Conservation (phyloP, 2,329 filamentous ascomycete genomes). For the Ophiostoma populinum region DNA sequence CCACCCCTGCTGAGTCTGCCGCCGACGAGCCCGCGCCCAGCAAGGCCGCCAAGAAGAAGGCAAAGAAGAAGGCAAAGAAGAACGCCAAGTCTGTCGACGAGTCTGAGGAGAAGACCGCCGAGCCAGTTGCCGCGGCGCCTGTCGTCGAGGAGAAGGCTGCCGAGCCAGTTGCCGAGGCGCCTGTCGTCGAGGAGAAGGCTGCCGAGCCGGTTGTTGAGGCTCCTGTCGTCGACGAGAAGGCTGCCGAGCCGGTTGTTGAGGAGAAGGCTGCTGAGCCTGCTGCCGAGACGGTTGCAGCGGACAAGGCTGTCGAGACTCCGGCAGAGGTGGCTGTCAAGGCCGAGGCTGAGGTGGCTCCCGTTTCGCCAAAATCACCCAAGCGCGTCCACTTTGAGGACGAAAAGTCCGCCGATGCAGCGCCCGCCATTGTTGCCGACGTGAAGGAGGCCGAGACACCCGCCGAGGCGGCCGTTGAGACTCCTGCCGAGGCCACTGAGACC, state of each 20-base stretch:
- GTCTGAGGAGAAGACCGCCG: neutral
- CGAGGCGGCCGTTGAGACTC: neutral
- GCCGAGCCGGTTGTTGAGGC: neutral
- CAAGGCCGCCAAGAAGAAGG: constrained; percentile 9
- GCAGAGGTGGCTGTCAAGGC: neutral
- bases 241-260: neutral
- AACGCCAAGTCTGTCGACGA: neutral
- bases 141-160: neutral
- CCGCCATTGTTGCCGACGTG: too few species aligned
- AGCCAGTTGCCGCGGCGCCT: neutral
- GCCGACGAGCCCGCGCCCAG: constrained; percentile 8
- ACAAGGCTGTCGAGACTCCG: constrained; percentile 3
- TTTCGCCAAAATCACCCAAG: neutral
- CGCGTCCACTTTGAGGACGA: neutral
- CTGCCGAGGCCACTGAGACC: neutral
- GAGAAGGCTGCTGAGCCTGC: neutral
- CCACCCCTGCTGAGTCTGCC: constrained; percentile 1
- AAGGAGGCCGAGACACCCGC: neutral
- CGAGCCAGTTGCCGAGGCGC: neutral
- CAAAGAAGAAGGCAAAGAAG: constrained; percentile 8
- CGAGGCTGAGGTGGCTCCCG: neutral
- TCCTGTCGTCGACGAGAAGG: constrained; percentile 4
- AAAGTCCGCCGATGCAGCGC: neutral
- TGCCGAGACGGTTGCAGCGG: neutral
- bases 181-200: neutral